Conservation (phyloP, 371 early-diverging fungal species). For the Mortierella sp. region DNA sequence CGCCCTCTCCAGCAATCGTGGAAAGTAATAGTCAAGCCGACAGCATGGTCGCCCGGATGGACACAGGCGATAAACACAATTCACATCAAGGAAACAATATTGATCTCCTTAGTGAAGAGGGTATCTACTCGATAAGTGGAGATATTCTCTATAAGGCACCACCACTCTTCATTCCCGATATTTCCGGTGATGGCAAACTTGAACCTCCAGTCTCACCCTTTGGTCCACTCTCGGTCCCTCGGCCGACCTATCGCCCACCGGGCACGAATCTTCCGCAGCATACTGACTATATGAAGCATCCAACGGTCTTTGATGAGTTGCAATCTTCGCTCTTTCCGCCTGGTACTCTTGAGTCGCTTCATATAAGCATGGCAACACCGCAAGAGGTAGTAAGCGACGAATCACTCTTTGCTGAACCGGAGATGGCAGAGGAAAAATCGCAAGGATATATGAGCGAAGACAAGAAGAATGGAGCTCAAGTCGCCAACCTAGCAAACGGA, state of each 20-base stretch:
- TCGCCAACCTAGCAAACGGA: neutral
- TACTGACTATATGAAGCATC: slow-evolving; percentile 40
- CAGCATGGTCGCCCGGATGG: no score
- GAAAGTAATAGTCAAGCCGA: no score
- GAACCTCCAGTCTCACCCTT: slow-evolving; percentile 8
- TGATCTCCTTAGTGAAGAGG: slow-evolving; percentile 4
- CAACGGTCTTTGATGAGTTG: slow-evolving; percentile 39
- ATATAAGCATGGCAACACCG: slow-evolving; percentile 41
- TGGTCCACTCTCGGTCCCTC: slow-evolving; percentile 26
- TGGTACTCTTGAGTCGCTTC: slow-evolving; percentile 38
- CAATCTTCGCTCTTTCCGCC: slow-evolving; percentile 49
- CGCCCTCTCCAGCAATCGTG: no score
- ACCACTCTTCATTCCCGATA: slow-evolving; percentile 28
- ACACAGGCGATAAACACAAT: neutral
- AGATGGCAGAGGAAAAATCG: neutral
- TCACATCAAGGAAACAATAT: neutral
- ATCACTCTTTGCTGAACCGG: slow-evolving; percentile 27
- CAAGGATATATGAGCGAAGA: neutral
- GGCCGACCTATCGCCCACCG: slow-evolving; percentile 35
- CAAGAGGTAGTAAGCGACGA: slow-evolving; percentile 46
- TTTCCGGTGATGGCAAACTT: slow-evolving; percentile 21
- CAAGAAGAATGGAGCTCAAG: neutral
- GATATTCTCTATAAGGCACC: slow-evolving; percentile 44
- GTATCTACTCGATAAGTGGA: slow-evolving; percentile 25
- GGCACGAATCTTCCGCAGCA: slow-evolving; percentile 34